phyloP scores from a whole-genome alignment of 2,329 filamentous ascomycete species.

The Stylonectria norvegica region DNA sequence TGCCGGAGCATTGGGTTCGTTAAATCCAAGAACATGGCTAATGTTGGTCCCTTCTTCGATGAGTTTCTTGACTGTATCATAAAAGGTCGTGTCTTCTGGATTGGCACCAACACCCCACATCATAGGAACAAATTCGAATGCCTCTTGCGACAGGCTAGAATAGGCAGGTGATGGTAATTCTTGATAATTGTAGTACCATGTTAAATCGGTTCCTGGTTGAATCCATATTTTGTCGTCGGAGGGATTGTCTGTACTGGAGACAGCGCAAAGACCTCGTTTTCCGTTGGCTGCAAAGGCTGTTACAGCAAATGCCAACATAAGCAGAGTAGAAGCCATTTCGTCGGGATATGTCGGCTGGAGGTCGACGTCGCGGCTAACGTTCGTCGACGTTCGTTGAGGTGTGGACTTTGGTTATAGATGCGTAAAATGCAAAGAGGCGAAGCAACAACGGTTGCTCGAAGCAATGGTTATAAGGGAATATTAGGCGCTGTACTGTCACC shows the following conservation, averaged over 20 bases:
- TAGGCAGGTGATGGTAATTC: slow-evolving; percentile 53
- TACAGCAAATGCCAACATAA: slow-evolving; percentile 21
- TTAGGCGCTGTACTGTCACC: too few species aligned
- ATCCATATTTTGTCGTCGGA: slow-evolving; percentile 66
- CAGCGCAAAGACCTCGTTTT: slow-evolving; percentile 73
- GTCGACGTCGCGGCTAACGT: too few species aligned
- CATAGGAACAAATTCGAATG: slow-evolving; percentile 77
- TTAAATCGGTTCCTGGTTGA: slow-evolving; percentile 54
- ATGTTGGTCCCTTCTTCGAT: slow-evolving; percentile 55
- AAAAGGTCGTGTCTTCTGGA: slow-evolving; percentile 56
- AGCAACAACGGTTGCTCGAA: too few species aligned
- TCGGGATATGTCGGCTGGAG: too few species aligned
- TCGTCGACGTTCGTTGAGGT: too few species aligned
- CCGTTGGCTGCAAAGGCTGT: slow-evolving; percentile 31
- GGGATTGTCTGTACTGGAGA: slow-evolving; percentile 52
- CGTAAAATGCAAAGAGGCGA: too few species aligned
- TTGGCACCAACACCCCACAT: slow-evolving; percentile 61
- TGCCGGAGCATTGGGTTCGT: slow-evolving; percentile 66
- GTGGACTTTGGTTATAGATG: too few species aligned
- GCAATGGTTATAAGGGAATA: too few species aligned
- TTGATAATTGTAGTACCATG: slow-evolving; percentile 85
- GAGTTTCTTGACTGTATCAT: slow-evolving; percentile 53
- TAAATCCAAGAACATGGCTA: slow-evolving; percentile 69
- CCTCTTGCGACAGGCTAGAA: slow-evolving; percentile 44
- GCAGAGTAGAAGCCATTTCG: too few species aligned